Base-by-base conservation (phyloP, 257 asterid genomes). In the Salvia rosmarinus region DNA sequence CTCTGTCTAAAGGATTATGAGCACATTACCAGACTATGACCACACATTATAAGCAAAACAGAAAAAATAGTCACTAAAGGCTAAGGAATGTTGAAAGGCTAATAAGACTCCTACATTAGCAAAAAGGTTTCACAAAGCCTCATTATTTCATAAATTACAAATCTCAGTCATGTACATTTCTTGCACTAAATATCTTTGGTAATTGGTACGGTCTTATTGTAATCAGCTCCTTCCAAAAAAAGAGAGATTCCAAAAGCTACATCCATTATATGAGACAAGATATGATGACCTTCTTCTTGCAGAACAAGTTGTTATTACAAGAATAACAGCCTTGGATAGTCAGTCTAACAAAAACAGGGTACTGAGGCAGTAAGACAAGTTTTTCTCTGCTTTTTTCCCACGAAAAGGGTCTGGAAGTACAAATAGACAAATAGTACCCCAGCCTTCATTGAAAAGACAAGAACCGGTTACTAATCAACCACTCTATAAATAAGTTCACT, bases 191-290 rank as follows among this genome's bases (percentile, higher is more conserved):
- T 60, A 12, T 32, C 30, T 28, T 71, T 23, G 51, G 75, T 23
- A 11, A 68, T 17, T 5, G 20, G 34, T 20, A 37, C 35, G 7
- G 57, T 52, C 14, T 68, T 40, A 40, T 30, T 58, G 75, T 21
- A 12, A 46, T 50, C 37, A 58, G 25, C 54, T 47, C 58, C 62
- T 43, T 68, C 75, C 44, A 32, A 67, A 47, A 28, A 59, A 19
- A 60, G 55, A 34, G 17, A 66, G 47, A 13, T 20, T 34, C 70
- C 69, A 68, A 50, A 51, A 40, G 21, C 20, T 34, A 1, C 25
- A 9, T 63, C 37, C 46, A 30, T 7, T 49, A 35, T 19, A 32
- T 35, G 13, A n/a, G n/a, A 47, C 42, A 25, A 44, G 63, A 61
- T 50, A 71, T 39, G 34, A 49, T 30, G 23, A 58, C 37, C 44